Evolutionary conservation across 129 eudicot species (phyloP), one percentile per base, ranked within the genome.

Genomic region (Escallonia rubra): DNA sequence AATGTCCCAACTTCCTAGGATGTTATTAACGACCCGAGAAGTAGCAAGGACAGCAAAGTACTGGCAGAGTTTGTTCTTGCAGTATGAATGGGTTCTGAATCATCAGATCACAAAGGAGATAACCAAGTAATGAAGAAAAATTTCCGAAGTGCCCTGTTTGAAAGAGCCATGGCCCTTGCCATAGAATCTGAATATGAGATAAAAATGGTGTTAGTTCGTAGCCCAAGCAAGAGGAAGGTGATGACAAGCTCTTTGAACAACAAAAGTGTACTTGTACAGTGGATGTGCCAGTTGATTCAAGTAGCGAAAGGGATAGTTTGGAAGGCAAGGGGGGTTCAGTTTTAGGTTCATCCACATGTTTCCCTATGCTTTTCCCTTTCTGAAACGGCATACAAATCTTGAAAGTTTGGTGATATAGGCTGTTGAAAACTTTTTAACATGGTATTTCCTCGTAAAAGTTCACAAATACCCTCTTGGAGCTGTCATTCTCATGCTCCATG

Each of bases 291-390:
- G 61, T 64, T 73, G 74, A 67, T 52, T 85, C 82, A 34, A 74
- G 70, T 69, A 81, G 88, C 67, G 81, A 51, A 69, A 74, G 76
- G 58, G 89, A 81, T 63, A 85, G 96, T 71, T 64, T 87, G 72
- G 94, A 88, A 52, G 90, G 71, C 57, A 83, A 85, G 78, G 79
- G 85, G 89, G 88, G 94, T 43, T 91, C 96, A 0, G 79, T 85
- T 66, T 81, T 90, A 85, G 96, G 97, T 91, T 79, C 54, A 57
- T 43, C 68, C 56, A n/a, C n/a, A n/a, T n/a, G n/a, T n/a, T n/a
- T n/a, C n/a, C n/a, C n/a, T n/a, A n/a, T n/a, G n/a, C n/a, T n/a
- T n/a, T n/a, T n/a, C n/a, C n/a, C n/a, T n/a, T n/a, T n/a, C n/a
- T n/a, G n/a, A n/a, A n/a, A n/a, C n/a, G n/a, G n/a, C n/a, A n/a